Evolutionary conservation across 441 rosid species (phyloP).

Genomic region (Populus hybrid): DNA sequence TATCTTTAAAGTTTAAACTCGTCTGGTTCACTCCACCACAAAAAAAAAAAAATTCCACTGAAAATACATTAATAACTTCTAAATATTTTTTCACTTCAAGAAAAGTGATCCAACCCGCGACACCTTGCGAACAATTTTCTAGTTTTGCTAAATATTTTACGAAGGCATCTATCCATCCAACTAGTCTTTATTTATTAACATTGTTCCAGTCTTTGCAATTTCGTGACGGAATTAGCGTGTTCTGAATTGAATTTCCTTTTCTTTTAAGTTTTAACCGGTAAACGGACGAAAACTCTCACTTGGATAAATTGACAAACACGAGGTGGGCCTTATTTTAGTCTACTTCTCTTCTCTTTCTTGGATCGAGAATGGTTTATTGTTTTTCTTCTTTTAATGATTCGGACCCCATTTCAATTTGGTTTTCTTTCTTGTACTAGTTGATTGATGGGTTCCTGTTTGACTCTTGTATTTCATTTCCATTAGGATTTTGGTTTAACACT

Average conservation of each 20-base stretch:
- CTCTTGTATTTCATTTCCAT: not conserved
- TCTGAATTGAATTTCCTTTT: not conserved
- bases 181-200: not conserved
- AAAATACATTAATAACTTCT: too few species aligned
- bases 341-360: not conserved
- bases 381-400: not conserved
- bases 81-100: too few species aligned
- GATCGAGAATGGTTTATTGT: not conserved
- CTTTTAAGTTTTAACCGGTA: not conserved
- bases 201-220: not conserved
- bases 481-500: not conserved
- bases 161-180: not conserved
- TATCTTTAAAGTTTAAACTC: too few species aligned
- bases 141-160: not conserved
- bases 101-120: too few species aligned
- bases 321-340: not conserved
- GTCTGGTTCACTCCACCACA: too few species aligned
- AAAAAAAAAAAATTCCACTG: too few species aligned
- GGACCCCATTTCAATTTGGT: not conserved
- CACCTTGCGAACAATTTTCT: not conserved
- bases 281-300: not conserved
- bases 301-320: not conserved
- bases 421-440: not conserved
- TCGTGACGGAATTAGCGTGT: not conserved
- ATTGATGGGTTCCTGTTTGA: not conserved